phyloP scores from a whole-genome alignment of 2,329 filamentous ascomycete genomes.

The Cladosporium colombiae region DNA sequence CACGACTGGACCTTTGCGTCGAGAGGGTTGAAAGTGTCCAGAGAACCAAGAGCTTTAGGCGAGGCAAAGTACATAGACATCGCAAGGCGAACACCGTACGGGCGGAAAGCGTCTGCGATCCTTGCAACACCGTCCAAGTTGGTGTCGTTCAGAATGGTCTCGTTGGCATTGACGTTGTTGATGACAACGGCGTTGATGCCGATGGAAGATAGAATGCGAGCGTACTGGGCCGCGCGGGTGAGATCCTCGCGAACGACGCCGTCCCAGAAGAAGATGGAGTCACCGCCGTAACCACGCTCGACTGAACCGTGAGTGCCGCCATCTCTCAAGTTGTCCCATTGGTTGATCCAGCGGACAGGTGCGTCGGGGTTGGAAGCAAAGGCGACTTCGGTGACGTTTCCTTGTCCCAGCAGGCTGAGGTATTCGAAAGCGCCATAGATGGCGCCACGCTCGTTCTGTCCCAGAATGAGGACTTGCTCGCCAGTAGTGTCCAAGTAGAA shows the following conservation, averaged over 20 bases:
- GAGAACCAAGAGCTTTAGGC: slow-evolving; percentile 57
- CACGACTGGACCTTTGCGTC: slow-evolving; percentile 60
- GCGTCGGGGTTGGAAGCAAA: slow-evolving; percentile 59
- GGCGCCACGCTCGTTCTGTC: slow-evolving; percentile 66
- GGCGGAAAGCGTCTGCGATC: slow-evolving; percentile 66
- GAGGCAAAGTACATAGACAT: slow-evolving; percentile 70
- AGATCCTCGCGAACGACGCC: slow-evolving; percentile 60
- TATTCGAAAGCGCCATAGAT: slow-evolving; percentile 72
- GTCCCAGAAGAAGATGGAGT: slow-evolving; percentile 67
- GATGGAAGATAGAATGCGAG: slow-evolving; percentile 66
- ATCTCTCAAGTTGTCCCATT: slow-evolving; percentile 69
- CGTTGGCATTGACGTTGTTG: slow-evolving; percentile 73
- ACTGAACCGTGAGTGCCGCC: slow-evolving; percentile 54
- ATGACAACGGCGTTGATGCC: slow-evolving; percentile 66
- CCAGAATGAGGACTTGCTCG: slow-evolving; percentile 58
- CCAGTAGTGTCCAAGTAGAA: slow-evolving; percentile 59
- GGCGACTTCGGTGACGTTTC: slow-evolving; percentile 52
- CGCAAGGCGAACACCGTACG: slow-evolving; percentile 66
- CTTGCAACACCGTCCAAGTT: slow-evolving; percentile 64
- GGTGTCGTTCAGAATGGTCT: slow-evolving; percentile 53
- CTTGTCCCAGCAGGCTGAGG: slow-evolving; percentile 64
- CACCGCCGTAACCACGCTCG: slow-evolving; percentile 67
- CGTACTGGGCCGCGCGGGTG: slow-evolving; percentile 62
- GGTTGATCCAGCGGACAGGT: slow-evolving; percentile 68
- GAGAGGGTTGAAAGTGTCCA: slow-evolving; percentile 66